Base-by-base conservation (phyloP, 768 basidiomycete genomes). In the Russula emetica region DNA sequence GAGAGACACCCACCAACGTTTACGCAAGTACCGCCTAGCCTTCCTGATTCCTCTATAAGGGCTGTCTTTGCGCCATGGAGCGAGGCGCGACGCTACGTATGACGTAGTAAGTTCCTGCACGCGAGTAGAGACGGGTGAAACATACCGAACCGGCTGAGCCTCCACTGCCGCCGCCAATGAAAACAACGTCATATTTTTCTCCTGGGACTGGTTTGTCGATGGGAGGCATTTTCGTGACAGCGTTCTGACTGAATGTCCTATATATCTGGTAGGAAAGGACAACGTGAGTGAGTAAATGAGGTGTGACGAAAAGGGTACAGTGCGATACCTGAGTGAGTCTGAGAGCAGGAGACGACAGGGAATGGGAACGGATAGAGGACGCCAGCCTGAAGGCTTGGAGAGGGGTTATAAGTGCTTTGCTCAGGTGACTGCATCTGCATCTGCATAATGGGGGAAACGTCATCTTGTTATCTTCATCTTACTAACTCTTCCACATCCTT, bases 11-110 rank as follows among this genome's bases (percentile, higher is more conserved):
- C 69, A 90, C 94, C 96, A 64, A 99, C 96, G 74, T 98, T 98
- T 64, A 99, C 97, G 72, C 97, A 99, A 42, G 96, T 98, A 57
- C 96, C 97, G 38, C 97, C 97, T 3, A 95, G 81, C 45, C 82
- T 72, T 11, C 84, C 82, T 5, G 85, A 83, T 51, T 77, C 80
- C 73, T 99, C 97, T 18, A 98, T 83, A 30, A 98, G 76, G 14
- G 94, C 96, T 58, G 93, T 92, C 75, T 94, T 96, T 74, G 90
- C 92, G 45, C 95, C 95, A 74, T 98, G 94, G 20, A 81, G 80
- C 20, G 92, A 92, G 16, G 96, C 97, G 61, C 97, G 86, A 64
- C 97, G 84, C 94, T 97, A 69, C 36, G 57, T 1, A 34, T 3
- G n/a, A 28, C 40, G 60, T 51, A 42, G 57, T 69, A 20, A 59